phyloP scores from a whole-genome alignment of 2,329 filamentous ascomycete genomes.

The Claviceps pazoutovae region DNA sequence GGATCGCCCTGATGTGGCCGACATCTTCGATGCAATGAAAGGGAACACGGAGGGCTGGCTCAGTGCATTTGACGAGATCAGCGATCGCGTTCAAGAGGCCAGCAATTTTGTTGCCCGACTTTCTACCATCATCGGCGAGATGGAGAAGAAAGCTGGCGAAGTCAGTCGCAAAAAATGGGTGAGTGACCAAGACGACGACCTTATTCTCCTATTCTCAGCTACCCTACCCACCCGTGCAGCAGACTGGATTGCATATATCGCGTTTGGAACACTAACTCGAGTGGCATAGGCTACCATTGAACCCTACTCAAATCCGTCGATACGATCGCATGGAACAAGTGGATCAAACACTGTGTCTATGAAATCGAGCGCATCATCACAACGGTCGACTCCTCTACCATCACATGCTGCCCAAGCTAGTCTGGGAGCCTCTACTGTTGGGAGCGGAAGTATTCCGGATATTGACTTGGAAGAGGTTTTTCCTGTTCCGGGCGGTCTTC shows the following conservation, averaged over 20 bases:
- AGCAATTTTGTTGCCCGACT: constrained; percentile 58
- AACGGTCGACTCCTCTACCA: neutral
- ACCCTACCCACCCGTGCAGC: neutral
- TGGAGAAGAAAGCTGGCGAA: constrained; percentile 71
- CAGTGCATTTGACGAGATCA: constrained; percentile 62
- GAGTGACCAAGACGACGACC: constrained; percentile 19
- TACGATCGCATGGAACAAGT: neutral
- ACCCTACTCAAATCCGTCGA: constrained; percentile 9
- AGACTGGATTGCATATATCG: too few species aligned
- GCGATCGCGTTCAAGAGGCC: constrained; percentile 56
- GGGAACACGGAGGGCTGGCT: constrained; percentile 88
- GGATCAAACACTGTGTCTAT: constrained; percentile 1
- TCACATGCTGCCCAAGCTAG: constrained; percentile 6
- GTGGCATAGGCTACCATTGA: constrained; percentile 10
- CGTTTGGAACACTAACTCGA: too few species aligned
- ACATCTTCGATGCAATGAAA: constrained; percentile 80
- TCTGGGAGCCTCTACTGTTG: constrained; percentile 6
- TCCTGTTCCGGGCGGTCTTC: constrained; percentile 11
- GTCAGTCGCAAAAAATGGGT: constrained; percentile 68
- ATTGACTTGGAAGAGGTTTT: constrained; percentile 11
- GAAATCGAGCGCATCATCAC: constrained; percentile 5
- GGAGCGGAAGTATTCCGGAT: constrained; percentile 5
- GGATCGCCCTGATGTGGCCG: constrained; percentile 47
- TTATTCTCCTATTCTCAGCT: neutral
- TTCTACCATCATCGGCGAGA: constrained; percentile 65